Conservation (phyloP, 352 stramenopile species). For the Plasmopara viticola region DNA sequence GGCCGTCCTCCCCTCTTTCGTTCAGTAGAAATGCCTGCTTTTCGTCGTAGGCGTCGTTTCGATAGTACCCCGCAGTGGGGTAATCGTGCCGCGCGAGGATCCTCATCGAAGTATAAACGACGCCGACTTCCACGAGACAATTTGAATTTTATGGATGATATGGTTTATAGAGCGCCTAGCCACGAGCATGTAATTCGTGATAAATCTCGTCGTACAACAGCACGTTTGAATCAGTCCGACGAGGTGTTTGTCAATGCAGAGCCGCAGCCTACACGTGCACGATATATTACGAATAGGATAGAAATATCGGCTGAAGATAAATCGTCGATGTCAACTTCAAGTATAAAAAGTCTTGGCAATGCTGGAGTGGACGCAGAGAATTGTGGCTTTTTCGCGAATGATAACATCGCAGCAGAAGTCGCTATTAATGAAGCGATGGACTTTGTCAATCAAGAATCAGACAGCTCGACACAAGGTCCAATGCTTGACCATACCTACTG, state of each 20-base stretch:
- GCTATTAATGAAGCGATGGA: slow-evolving; percentile 1
- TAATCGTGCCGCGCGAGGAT: slow-evolving; percentile 11
- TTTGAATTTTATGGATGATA: slow-evolving; percentile 7
- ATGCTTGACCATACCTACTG: slow-evolving; percentile 3
- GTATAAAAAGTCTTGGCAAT: slow-evolving; percentile 7
- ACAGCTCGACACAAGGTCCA: neutral
- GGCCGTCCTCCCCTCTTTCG: slow-evolving; percentile 16
- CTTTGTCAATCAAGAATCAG: neutral
- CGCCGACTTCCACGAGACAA: slow-evolving; percentile 15
- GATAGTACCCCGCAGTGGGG: slow-evolving; percentile 21
- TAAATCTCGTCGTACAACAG: slow-evolving; percentile 1
- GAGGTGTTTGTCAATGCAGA: slow-evolving; percentile 11
- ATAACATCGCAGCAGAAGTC: slow-evolving; percentile 1
- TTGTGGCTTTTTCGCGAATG: neutral
- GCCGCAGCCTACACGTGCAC: slow-evolving; percentile 1
- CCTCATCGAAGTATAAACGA: slow-evolving; percentile 22
- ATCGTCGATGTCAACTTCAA: slow-evolving; percentile 3
- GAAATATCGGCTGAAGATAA: slow-evolving; percentile 10
- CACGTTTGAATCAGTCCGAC: slow-evolving; percentile 11
- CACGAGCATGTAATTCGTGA: slow-evolving; percentile 6
- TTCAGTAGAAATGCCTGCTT: slow-evolving; percentile 14
- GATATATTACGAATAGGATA: slow-evolving; percentile 2
- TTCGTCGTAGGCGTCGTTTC: slow-evolving; percentile 17
- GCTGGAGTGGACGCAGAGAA: slow-evolving; percentile 2
- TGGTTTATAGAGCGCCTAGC: slow-evolving; percentile 5